Base-by-base conservation (phyloP, 2,329 filamentous ascomycete species). In the Alternaria hordeiaustralica region DNA sequence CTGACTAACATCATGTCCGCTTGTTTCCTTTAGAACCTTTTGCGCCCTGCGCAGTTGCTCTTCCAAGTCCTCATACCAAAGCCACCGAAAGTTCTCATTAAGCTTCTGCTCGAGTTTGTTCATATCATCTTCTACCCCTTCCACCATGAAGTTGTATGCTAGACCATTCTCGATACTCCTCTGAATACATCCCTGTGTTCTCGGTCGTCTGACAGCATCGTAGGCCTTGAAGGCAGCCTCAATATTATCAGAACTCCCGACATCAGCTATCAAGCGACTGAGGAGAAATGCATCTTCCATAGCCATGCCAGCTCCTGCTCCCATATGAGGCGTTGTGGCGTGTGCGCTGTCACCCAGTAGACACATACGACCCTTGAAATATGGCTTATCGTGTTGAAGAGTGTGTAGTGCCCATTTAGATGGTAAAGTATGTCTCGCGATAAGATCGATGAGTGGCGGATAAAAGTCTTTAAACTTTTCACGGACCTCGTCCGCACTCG, bases 341-440 rank as follows among this genome's bases (percentile, higher is more conserved):
- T 88, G 86, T 4, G 86, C 87, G 1, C 85, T 85, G 66, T 88
- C 86, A 4, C 86, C 86, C 0, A 86, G 76, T 4, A 87, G 65
- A 45, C 83, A 83, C 0, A 85, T 69, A 3, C 72, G 70, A 0
- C 79, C 81, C 5, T 73, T 71, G 50, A 75, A 72, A 67, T 86
- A 87, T 5, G 71, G 70, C 7, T 78, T 77, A 3, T 80, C 78
- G 2, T 85, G 84, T 15, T 80, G 66, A 7, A 84, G 80, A 71
- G 87, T 83, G 68, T 86, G 87, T 13, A 88, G 77, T 3, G 81
- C 85, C 85, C 85, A 88, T 68, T 84, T 85, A 45, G 84, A 82
- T 9, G 65, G 69, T 25, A 61, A 33, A 12, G 60, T 50, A 55
- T 71, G 60, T 5, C 55, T 18, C 7, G 58, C 44, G 1, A 74